Percentiles rank a stretch among this genome's conserved stretches.
Conservation (phyloP, 768 basidiomycete species). For the Lactarius indigo region DNA sequence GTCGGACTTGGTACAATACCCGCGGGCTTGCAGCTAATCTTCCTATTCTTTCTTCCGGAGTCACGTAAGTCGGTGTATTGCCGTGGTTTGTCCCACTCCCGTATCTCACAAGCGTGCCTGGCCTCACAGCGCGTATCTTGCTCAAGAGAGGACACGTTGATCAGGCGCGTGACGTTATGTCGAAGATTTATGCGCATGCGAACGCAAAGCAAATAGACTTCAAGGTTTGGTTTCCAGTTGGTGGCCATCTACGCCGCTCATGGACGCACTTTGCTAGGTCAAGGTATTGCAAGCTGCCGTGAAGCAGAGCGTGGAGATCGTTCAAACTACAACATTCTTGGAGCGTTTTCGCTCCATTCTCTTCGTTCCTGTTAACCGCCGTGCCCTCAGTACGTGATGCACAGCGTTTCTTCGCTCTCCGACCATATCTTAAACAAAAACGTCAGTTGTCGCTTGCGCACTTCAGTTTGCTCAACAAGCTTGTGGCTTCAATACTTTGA, state of each 20-base stretch:
- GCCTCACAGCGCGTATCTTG: slow-evolving; percentile 54
- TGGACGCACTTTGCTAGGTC: slow-evolving; percentile 37
- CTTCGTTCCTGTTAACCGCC: slow-evolving; percentile 53
- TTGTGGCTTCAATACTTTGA: slow-evolving; percentile 61
- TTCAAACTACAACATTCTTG: slow-evolving; percentile 52
- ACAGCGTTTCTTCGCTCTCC: not conserved
- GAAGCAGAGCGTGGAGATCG: slow-evolving; percentile 56
- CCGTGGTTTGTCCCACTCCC: not conserved
- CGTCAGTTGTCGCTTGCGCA: slow-evolving; percentile 67
- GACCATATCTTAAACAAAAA: not conserved
- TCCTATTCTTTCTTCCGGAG: slow-evolving; percentile 69
- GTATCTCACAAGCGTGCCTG: not conserved
- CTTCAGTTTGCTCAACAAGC: slow-evolving; percentile 84
- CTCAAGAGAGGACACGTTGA: slow-evolving; percentile 51
- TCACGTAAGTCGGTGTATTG: slow-evolving; percentile 54
- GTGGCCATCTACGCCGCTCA: too few relatives aligned
- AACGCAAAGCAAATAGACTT: slow-evolving; percentile 49
- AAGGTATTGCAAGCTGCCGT: slow-evolving; percentile 59
- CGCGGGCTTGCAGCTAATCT: slow-evolving; percentile 56
- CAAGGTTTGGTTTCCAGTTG: slow-evolving; percentile 41
- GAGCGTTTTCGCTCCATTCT: slow-evolving; percentile 53
- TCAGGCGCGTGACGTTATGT: slow-evolving; percentile 51
- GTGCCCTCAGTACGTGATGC: slow-evolving; percentile 58
- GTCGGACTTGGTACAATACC: slow-evolving; percentile 73
- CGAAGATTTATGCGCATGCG: slow-evolving; percentile 67